Conservation (phyloP, 208 protist species). For the Trypanosoma cruzi region DNA sequence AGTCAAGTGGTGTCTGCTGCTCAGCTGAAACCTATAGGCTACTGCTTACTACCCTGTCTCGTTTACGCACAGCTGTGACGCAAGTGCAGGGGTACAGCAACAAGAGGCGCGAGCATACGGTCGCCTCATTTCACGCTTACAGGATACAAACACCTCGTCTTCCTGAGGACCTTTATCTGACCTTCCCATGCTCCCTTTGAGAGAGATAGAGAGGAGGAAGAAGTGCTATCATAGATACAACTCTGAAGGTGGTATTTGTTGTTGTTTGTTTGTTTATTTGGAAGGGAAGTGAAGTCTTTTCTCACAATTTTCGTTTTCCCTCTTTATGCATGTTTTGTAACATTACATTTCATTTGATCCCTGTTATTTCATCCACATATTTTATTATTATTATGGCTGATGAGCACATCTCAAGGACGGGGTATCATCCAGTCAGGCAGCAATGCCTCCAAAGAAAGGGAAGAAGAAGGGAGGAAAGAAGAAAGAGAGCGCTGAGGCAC, state of each 20-base stretch:
- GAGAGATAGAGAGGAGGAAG: background rate
- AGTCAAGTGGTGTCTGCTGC: conserved; percentile 16
- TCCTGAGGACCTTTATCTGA: conserved; percentile 17
- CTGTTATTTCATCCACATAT: background rate
- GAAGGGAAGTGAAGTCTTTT: too few relatives aligned
- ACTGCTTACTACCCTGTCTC: conserved; percentile 23
- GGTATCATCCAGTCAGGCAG: background rate
- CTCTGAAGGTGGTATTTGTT: conserved; percentile 4
- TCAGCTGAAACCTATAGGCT: conserved; percentile 16
- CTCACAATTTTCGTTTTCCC: conserved; percentile 4
- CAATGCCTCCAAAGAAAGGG: conserved; percentile 46
- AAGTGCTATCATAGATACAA: background rate
- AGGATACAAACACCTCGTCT: conserved; percentile 29
- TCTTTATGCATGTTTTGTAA: background rate
- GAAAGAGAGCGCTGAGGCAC: conserved; percentile 39
- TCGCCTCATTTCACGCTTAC: conserved; percentile 1
- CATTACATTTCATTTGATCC: too few relatives aligned
- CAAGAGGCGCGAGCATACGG: background rate
- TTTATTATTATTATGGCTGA: conserved; percentile 1
- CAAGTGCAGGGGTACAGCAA: background rate
- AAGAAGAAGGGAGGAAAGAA: conserved; percentile 37
- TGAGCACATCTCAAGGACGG: background rate
- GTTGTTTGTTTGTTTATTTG: background rate
- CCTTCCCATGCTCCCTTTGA: background rate
- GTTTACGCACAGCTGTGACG: conserved; percentile 16